Evolutionary conservation across 2,329 filamentous ascomycete species (phyloP), one percentile per base, ranked within the genome.

Genomic region (Phoma herbarum): DNA sequence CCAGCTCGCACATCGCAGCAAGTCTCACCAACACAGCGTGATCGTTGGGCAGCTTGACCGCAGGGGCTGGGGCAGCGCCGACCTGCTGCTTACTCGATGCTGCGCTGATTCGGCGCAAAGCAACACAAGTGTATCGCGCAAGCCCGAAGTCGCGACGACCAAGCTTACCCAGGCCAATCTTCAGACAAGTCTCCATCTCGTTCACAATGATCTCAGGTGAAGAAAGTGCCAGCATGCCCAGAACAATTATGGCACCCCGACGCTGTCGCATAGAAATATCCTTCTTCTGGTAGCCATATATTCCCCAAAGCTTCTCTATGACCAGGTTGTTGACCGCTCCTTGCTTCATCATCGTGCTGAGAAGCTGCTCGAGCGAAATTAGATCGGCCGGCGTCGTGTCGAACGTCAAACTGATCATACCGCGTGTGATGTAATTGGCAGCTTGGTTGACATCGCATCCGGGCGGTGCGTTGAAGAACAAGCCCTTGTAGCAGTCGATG

Each of bases 361-460:
- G 83, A 3, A 99, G 83, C 77, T 99, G 95, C 78, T 99, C 95
- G 9, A 99, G 83, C 45, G 93, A 98, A 0, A 95, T 99, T 53
- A 99, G 82, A 75, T 99, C 95, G 1, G 96, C 95, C 0, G 94
- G 92, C 0, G 94, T 96, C 1, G 94, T 93, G 26, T 93, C 94
- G 76, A 97, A 98, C 0, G 95, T 99, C 71, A 99, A 81, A 83
- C 93, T 97, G 78, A 98, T 98, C 94, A 99, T 99, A 78, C 98
- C 99, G 62, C 93, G 88, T 25, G 94, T 94, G 71, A 99, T 90
- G 74, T 96, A 99, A 76, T 96, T 97, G 46, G 95, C 93, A 2
- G 93, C 89, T 72, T 97, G 93, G 66, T 97, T 97, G 28, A 88
- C 82, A 58, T 85, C 92, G 79, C 97, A 97, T 4, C 88, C 88